Conservation (phyloP, 2,329 filamentous ascomycete species). For the Aspergillus sp. region DNA sequence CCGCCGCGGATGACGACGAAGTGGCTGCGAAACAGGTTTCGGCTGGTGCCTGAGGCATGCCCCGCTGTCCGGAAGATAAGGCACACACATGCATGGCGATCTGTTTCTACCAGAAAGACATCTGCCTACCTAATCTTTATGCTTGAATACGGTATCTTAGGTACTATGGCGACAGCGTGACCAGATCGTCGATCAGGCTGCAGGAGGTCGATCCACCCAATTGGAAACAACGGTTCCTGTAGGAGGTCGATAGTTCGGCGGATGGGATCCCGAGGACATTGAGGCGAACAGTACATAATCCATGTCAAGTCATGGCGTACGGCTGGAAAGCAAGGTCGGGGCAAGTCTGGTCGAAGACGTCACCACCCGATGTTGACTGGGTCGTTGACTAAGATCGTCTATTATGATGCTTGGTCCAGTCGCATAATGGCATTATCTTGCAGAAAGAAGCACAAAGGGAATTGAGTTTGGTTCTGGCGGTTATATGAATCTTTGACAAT, state of each 20-base stretch:
- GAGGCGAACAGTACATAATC: not conserved
- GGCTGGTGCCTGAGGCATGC: not conserved
- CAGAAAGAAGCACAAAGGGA: not conserved
- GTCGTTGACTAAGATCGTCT: not conserved
- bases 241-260: too few species aligned
- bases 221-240: too few species aligned
- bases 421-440: too few species aligned
- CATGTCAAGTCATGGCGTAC: not conserved
- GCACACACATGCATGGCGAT: not conserved
- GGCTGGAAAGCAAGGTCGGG: not conserved
- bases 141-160: too few species aligned
- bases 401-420: too few species aligned
- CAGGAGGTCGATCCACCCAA: too few species aligned
- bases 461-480: too few species aligned
- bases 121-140: too few species aligned
- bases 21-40: conserved; percentile 2
- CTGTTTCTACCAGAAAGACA: not conserved
- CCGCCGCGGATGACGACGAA: not conserved
- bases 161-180: too few species aligned
- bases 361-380: conserved; percentile 9
- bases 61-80: not conserved
- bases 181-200: too few species aligned
- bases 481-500: too few species aligned
- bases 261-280: not conserved
- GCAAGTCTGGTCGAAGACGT: conserved; percentile 15